Percentiles rank a stretch among this genome's conserved stretches.
phyloP scores from a whole-genome alignment of 148 eudicot genomes.

The Vaccinium vitisidaea region DNA sequence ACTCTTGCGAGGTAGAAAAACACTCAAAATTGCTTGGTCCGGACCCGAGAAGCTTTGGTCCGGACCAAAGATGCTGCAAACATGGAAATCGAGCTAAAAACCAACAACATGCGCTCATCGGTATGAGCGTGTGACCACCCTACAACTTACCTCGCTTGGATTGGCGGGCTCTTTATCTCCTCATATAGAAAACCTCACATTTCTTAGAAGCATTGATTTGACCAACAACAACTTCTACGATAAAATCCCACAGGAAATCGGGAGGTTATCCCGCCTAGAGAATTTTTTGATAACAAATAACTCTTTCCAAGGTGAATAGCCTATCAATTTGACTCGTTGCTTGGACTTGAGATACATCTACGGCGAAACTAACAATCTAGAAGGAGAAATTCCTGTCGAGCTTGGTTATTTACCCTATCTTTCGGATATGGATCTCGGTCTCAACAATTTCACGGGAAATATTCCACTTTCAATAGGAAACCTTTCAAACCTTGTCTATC shows the following conservation, averaged over 20 bases:
- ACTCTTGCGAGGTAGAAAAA: no score
- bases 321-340: constrained; percentile 14
- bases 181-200: constrained; percentile 23
- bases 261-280: background rate
- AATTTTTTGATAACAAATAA: background rate
- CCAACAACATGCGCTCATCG: background rate
- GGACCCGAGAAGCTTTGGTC: no score
- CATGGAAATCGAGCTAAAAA: no score
- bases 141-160: background rate
- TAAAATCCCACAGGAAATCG: constrained; percentile 9
- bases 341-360: background rate
- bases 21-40: no score
- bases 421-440: background rate
- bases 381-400: constrained; percentile 1
- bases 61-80: no score
- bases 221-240: background rate
- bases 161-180: constrained; percentile 18
- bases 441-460: background rate
- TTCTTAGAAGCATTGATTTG: constrained; percentile 8
- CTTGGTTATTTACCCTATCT: constrained; percentile 9
- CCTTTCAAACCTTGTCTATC: background rate
- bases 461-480: constrained; percentile 13
- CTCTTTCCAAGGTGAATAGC: constrained; percentile 14
- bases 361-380: background rate
- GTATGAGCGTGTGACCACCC: background rate